phyloP scores from a whole-genome alignment of 495 filamentous ascomycete species.

The Amorphotheca resinae region DNA sequence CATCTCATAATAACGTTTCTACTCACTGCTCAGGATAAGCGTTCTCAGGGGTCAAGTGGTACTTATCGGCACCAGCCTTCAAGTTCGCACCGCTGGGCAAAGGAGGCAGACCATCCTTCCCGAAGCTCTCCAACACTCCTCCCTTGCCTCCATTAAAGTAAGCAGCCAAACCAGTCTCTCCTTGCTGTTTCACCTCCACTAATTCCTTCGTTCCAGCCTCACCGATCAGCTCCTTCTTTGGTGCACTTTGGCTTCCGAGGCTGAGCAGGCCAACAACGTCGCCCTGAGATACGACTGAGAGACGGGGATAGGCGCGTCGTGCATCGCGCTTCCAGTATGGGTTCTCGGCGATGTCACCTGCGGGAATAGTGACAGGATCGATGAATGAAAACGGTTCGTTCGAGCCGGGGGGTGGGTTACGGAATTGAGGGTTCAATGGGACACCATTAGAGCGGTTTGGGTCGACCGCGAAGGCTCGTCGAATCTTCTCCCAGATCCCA shows the following conservation, averaged over 20 bases:
- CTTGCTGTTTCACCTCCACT: conserved; percentile 66
- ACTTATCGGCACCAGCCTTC: conserved; percentile 30
- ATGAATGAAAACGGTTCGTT: conserved; percentile 66
- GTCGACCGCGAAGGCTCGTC: conserved; percentile 66
- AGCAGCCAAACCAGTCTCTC: conserved; percentile 55
- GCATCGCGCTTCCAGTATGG: conserved; percentile 94
- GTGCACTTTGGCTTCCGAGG: conserved; percentile 67
- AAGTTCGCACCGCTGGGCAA: conserved; percentile 54
- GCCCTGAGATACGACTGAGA: conserved; percentile 68
- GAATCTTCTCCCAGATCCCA: conserved; percentile 80
- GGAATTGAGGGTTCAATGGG: conserved; percentile 85
- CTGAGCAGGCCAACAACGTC: conserved; percentile 76
- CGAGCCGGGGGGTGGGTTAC: conserved; percentile 73
- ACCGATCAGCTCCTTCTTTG: conserved; percentile 74
- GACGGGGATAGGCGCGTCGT: conserved; percentile 73
- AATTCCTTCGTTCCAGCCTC: conserved; percentile 73
- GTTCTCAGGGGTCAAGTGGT: conserved; percentile 40
- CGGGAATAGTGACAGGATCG: conserved; percentile 85
- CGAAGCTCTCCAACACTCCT: conserved; percentile 52
- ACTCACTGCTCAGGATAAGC: conserved; percentile 48
- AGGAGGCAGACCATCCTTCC: conserved; percentile 66
- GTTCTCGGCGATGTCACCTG: conserved; percentile 91
- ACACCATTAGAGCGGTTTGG: conserved; percentile 82
- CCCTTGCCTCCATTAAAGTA: conserved; percentile 51
- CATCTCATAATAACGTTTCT: background rate